Percentiles rank a stretch among this genome's conserved stretches.
Evolutionary conservation across 2,329 filamentous ascomycete species (phyloP).

Genomic region (Verticillium albo-atrum): DNA sequence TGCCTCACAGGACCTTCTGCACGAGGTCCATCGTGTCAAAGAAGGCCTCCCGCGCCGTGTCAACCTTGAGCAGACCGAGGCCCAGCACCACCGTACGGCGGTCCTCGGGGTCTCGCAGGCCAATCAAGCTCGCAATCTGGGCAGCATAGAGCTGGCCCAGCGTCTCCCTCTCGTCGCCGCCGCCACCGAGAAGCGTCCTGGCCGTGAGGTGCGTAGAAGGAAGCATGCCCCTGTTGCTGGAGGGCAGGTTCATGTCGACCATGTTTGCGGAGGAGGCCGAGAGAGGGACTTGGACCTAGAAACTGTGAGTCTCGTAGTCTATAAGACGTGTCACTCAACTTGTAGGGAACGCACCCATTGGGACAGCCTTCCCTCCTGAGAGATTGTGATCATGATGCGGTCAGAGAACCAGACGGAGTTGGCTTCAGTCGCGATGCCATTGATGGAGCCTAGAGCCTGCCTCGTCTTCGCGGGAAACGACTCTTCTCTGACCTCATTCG

Average conservation of each 20-base stretch:
- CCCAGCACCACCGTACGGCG: constrained; percentile 58
- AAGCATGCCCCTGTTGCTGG: constrained; percentile 46
- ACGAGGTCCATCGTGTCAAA: constrained; percentile 63
- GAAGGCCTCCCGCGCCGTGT: constrained; percentile 51
- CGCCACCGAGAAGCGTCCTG: constrained; percentile 80
- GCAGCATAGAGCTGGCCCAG: constrained; percentile 84
- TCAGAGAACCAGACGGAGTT: constrained; percentile 74
- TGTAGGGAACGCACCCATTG: constrained; percentile 70
- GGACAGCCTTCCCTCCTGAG: constrained; percentile 76
- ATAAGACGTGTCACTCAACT: constrained; percentile 22
- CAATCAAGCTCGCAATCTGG: constrained; percentile 79
- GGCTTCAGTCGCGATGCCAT: constrained; percentile 67
- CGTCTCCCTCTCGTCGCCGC: constrained; percentile 73
- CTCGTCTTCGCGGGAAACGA: constrained; percentile 66
- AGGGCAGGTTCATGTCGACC: constrained; percentile 55
- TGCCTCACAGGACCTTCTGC: constrained; percentile 46
- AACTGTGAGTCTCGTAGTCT: neutral
- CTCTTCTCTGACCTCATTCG: constrained; percentile 38
- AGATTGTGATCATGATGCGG: constrained; percentile 86
- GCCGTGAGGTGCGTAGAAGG: constrained; percentile 81
- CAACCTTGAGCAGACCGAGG: constrained; percentile 49
- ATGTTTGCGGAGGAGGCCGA: constrained; percentile 60
- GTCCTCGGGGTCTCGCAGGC: constrained; percentile 64
- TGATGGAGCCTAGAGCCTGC: constrained; percentile 56
- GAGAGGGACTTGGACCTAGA: constrained; percentile 73